Conservation (phyloP, 2,329 filamentous ascomycete genomes). For the Fusarium solani-melongenae region DNA sequence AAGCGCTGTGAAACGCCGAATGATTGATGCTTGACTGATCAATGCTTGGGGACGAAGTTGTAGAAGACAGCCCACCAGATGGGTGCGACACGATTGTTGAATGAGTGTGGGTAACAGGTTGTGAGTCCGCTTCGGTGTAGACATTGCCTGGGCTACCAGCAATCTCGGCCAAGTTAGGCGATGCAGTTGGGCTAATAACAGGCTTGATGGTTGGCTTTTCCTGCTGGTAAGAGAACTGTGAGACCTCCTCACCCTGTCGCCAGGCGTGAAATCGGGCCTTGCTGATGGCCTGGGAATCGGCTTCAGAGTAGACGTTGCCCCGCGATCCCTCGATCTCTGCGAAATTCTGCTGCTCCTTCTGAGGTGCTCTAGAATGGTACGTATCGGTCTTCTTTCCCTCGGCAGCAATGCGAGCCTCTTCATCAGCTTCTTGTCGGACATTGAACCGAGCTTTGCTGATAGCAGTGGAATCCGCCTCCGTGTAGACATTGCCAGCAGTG, state of each 20-base stretch:
- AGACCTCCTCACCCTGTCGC: not conserved
- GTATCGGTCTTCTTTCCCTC: not conserved
- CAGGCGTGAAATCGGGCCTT: not conserved
- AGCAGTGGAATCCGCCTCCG: not conserved
- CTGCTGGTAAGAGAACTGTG: not conserved
- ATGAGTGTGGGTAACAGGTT: not conserved
- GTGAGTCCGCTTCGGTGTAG: not conserved
- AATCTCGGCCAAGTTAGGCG: not conserved
- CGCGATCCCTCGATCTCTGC: not conserved
- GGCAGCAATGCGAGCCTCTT: not conserved
- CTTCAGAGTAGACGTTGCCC: not conserved
- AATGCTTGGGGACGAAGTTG: not conserved
- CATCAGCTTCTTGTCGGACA: not conserved
- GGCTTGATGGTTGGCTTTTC: not conserved
- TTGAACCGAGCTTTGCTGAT: not conserved
- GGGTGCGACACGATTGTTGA: not conserved
- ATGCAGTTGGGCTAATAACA: not conserved
- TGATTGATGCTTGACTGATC: not conserved
- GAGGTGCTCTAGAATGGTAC: not conserved
- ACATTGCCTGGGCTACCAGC: not conserved
- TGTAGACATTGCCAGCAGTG: slow-evolving; percentile 16
- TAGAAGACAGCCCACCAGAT: not conserved
- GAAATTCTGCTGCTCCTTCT: not conserved
- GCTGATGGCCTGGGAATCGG: not conserved
- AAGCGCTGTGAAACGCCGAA: not conserved